Percentiles rank a stretch among this genome's conserved stretches.
Conservation (phyloP, 108 stramenopile species). For the Pelagomonas calceolata region DNA sequence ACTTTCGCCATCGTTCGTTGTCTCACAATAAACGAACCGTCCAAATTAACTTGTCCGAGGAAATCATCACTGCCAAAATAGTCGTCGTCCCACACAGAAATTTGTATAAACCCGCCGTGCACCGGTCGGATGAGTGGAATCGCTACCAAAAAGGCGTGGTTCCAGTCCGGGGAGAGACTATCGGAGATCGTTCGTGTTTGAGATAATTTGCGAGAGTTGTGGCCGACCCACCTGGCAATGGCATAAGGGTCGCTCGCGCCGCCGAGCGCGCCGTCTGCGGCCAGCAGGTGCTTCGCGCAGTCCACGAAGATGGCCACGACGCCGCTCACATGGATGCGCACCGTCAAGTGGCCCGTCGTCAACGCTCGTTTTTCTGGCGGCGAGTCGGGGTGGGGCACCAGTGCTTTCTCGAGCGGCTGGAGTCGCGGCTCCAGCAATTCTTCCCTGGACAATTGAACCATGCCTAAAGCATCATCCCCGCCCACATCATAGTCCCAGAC, state of each 20-base stretch:
- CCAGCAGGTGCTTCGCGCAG: not conserved
- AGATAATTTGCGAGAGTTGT: not conserved
- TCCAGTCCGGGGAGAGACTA: not conserved
- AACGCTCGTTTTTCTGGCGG: no score
- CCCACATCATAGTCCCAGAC: no score
- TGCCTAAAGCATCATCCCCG: no score
- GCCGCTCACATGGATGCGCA: not conserved
- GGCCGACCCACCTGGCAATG: not conserved
- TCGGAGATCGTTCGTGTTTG: not conserved
- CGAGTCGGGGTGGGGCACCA: no score
- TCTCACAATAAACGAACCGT: not conserved
- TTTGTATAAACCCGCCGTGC: not conserved
- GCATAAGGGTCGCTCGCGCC: not conserved
- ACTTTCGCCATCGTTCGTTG: not conserved
- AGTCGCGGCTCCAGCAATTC: no score
- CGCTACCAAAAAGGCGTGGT: not conserved
- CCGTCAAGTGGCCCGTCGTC: no score
- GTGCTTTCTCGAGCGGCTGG: no score
- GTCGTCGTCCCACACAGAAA: not conserved
- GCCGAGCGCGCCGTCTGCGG: not conserved
- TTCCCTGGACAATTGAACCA: no score
- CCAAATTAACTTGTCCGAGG: not conserved
- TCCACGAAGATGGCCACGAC: not conserved
- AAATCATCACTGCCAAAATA: not conserved
- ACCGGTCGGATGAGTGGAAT: not conserved